phyloP scores from a whole-genome alignment of 768 basidiomycete genomes.

The Boletus vinaceobasis region DNA sequence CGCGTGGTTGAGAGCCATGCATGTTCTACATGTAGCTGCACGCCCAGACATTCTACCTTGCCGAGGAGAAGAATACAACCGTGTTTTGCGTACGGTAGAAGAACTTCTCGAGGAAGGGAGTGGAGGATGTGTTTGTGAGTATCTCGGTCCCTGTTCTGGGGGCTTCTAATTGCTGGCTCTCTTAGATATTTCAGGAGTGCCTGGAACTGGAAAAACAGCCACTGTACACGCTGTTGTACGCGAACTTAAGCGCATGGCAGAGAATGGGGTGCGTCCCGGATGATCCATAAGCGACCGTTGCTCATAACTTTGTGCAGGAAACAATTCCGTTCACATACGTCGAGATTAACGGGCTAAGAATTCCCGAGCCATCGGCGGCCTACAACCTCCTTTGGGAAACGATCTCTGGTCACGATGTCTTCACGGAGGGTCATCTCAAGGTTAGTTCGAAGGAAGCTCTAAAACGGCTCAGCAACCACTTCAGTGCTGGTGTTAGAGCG shows the following conservation, averaged over 20 bases:
- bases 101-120: slow-evolving; percentile 89
- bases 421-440: slow-evolving; percentile 58
- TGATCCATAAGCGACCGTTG: background rate
- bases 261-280: slow-evolving; percentile 56
- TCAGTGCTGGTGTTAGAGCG: slow-evolving; percentile 56
- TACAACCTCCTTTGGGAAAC: slow-evolving; percentile 92
- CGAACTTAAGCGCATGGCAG: slow-evolving; percentile 86
- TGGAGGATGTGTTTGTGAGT: slow-evolving; percentile 92
- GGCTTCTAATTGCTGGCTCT: background rate
- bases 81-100: slow-evolving; percentile 72
- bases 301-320: slow-evolving; percentile 52
- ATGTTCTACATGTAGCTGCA: slow-evolving; percentile 88
- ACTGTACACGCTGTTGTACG: slow-evolving; percentile 92
- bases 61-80: slow-evolving; percentile 78
- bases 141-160: background rate
- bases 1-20: slow-evolving; percentile 85
- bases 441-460: slow-evolving; percentile 80
- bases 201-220: slow-evolving; percentile 98
- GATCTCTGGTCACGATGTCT: slow-evolving; percentile 74
- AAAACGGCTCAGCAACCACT: slow-evolving; percentile 73
- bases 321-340: slow-evolving; percentile 93
- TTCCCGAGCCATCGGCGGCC: slow-evolving; percentile 90
- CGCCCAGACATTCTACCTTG: slow-evolving; percentile 89
- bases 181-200: slow-evolving; percentile 93
- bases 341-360: slow-evolving; percentile 93